Evolutionary conservation across 306 rosid genomes (phyloP), one percentile per base, ranked within the genome.

Genomic region (Acacia crassicarpa): DNA sequence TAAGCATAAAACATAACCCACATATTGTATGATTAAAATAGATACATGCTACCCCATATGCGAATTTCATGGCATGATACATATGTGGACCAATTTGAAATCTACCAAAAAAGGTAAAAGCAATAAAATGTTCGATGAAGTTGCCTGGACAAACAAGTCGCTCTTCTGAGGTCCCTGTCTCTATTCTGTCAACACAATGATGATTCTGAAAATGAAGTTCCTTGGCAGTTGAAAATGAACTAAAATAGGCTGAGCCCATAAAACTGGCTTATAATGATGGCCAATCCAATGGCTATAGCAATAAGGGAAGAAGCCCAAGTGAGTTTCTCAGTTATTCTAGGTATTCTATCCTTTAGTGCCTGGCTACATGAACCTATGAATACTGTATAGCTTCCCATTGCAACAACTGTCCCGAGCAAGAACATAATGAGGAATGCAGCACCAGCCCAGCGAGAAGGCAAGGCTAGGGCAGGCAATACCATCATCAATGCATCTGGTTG

Each of bases 401-500:
- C 95, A 78, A 93, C 83, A 13, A 95, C 98, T 0, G 99, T 95
- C 81, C 98, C 99, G 67, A 93, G 59, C 78, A 95, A 84, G 89
- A 95, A 95, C 99, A 92, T 93, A 23, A 74, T 71, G 75, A 95
- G 99, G 89, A 95, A 95, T 25, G 98, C 94, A 81, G 99, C 99
- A 14, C 99, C 99, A 5, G 99, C 95, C 77, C 89, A 3, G 22
- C 99, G 97, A 45, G 99, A 93, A 82, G 99, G 99, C 84, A 95
- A 81, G 56, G 99, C 99, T 38, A 95, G 97, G 23, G 99, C 99
- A 33, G 99, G 99, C 85, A 95, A 82, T 32, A 95, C 91, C 90
- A 95, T 95, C 99, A 95, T 91, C 87, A 95, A 78, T 13, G 98
- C 99, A n/a, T 95, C 99, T 23, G 98, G 98, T 84, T 95, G 99